A percentile compares a stretch with the other conserved stretches of the same genome.
Conservation (phyloP, 202 grass and related monocot species). For the Sporobolus alterniflorus region DNA sequence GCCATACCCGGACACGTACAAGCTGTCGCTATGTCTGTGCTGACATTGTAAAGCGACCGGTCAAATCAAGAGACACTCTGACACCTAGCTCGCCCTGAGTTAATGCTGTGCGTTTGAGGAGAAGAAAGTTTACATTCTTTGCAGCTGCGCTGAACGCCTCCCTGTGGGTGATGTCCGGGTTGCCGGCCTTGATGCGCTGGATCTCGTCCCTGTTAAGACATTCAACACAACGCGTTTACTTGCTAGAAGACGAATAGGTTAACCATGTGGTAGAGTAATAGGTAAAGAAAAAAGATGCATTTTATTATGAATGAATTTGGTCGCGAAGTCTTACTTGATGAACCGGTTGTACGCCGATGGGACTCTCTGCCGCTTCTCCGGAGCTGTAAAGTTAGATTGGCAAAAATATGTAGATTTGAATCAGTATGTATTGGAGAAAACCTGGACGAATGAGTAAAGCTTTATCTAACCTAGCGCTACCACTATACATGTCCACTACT, state of each 20-base stretch:
- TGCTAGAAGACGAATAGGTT: not conserved
- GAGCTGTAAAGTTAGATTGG: constrained; percentile 46
- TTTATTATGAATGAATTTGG: not conserved
- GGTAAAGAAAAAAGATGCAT: not conserved
- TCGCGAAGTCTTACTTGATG: constrained; percentile 67
- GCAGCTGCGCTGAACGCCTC: constrained; percentile 99
- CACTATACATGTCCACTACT: constrained; percentile 9
- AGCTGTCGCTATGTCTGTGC: constrained; percentile 42
- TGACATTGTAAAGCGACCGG: constrained; percentile 56
- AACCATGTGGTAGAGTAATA: not conserved
- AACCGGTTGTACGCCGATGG: constrained; percentile 88
- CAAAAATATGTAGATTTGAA: not conserved
- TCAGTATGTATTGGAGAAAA: constrained; percentile 29
- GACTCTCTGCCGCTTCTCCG: constrained; percentile 89
- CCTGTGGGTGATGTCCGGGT: constrained; percentile 97
- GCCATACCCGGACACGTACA: constrained; percentile 36
- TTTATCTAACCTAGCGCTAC: constrained; percentile 21
- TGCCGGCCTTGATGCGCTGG: constrained; percentile 99
- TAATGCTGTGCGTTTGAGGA: not conserved
- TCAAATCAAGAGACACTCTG: constrained; percentile 57
- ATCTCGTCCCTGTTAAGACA: constrained; percentile 81
- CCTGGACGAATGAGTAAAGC: constrained; percentile 43
- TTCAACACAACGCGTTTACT: not conserved
- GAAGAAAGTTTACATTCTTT: constrained; percentile 84
- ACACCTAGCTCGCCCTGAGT: constrained; percentile 31